Base-by-base conservation (phyloP, 805 yeast genomes). In the Suhomyces xylopsoci region DNA sequence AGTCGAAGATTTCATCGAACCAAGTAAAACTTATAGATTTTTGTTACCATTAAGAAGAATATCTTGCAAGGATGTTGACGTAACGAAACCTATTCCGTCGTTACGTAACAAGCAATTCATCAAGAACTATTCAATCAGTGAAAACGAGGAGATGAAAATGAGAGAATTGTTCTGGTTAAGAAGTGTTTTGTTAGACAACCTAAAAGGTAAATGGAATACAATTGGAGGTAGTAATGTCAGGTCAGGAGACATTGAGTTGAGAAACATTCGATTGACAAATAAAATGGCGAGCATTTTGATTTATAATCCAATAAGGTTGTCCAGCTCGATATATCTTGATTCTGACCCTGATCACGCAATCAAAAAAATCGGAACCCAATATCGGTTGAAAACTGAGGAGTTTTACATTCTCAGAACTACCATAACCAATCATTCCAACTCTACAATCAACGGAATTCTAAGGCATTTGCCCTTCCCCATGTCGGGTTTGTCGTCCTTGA, bases 111-210 rank as follows among this genome's bases (percentile, higher is more conserved):
- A 82, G 55, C 97, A 91, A 68, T 88, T 83, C 63, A 77, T 89
- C 17, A 77, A 82, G 32, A 86, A 82, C 60, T 71, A 76, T 54
- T 80, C 71, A 54, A 71, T 81, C 5, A 73, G 81, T 0, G 80
- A 76, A 47, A 83, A 81, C 8, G 90, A 88, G 54, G 85, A 80
- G 34, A 60, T 60, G 44, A 79, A 74, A 50, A 80, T 83, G 69
- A 76, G 83, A 52, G 85, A 83, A 55, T 71, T 81, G 2, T 94
- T 91, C 66, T 93, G 99, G 99, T 81, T 87, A 56, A 71, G 96
- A 52, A 83, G 87, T 52, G 78, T 79, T 55, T 65, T 94, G 1
- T 70, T 93, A 49, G 74, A 78, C 45, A 71, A 73, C 14, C 59
- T 94, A 5, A 65, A 69, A 2, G 97, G 96, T 2, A 60, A 66